Evolutionary conservation across 148 eudicot species (phyloP), one percentile per base, ranked within the genome.

Genomic region (Amaranthus cruentus): DNA sequence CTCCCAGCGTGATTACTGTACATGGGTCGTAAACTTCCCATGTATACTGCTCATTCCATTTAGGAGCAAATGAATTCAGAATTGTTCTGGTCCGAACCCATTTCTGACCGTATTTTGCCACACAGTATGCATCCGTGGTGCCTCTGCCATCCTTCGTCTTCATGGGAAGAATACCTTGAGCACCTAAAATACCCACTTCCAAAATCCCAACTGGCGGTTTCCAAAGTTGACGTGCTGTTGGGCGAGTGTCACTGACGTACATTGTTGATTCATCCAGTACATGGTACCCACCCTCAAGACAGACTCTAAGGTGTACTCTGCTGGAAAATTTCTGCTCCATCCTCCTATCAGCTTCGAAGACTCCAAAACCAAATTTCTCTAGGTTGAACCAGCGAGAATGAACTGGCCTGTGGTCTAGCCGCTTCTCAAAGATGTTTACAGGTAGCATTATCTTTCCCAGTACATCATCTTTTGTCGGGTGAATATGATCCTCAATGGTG

Each of bases 11-110:
- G 60, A 89, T 82, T 11, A 89, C 94, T 2, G 91, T 89, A 63
- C 94, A 82, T 4, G 94, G 94, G 68, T 89, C 94, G 63, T 84
- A 87, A 15, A 89, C 91, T 67, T 89, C 94, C 94, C 94, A 89
- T 43, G 91, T 89, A 72, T 89, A 89, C 57, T 90, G 95, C 81
- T 90, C 95, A 56, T 90, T 90, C 95, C 95, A 90, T 73, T 88
- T 90, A 4, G 95, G 95, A 75, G 80, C 76, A 66, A 85, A 76
- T 54, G 83, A 80, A 46, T 88, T 88, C 52, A 90, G 64, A 56
- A 88, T 83, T 0, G 95, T 88, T 75, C 91, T 77, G 4, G 91
- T 90, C 54, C 95, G 83, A n/a, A 90, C 83, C 95, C 95, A 90
- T 74, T 90, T 90, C 73, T 81, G 89, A 18, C 95, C 95, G 66